Evolutionary conservation across 441 rosid species (phyloP), one percentile per base, ranked within the genome.

Genomic region (Gossypium schwendimanii): DNA sequence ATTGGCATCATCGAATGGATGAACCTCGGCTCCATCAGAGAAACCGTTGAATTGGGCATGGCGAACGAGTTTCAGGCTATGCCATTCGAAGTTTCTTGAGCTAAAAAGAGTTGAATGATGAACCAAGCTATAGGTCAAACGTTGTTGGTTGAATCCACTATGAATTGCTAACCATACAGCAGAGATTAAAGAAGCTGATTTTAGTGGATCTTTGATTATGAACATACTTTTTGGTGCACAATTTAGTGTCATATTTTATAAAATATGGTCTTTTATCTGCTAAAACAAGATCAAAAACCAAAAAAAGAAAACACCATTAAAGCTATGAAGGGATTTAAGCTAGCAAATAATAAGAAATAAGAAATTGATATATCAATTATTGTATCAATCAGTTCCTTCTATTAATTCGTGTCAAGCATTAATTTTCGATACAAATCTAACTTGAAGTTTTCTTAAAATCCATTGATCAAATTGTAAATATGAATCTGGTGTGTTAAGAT

Each of bases 1-100:
- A 89, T 45, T 86, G 33, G 6, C 33, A 28, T 28, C 33, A 28
- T 4, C 33, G 33, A 28, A 28, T 28, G 33, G 33, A 28, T 28
- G 33, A 28, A 28, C 33, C 6, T 28, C 33, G 33, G 6, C 33
- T 28, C 6, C 84, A n/a, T 81, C 77, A 2, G 83, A 80, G 66
- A 79, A 82, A 60, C 77, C 81, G 39, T 75, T 60, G 18, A 78
- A 79, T 71, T 73, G 83, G 11, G 81, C 82, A 55, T 79, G 80
- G 55, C 85, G 84, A 36, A 78, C 76, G 66, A 77, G 45, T 73
- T 63, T 75, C 1, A 76, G 26, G 36, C 59, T 55, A 39, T 26
- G 69, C 4, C 70, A 71, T 67, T 71, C 66, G 5, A 50, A 73
- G 33, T 60, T 76, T 31, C 63, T 69, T 20, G 81, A 73, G 24